Conservation (phyloP, 1,284 basidiomycete species). For the Meira nashicola region DNA sequence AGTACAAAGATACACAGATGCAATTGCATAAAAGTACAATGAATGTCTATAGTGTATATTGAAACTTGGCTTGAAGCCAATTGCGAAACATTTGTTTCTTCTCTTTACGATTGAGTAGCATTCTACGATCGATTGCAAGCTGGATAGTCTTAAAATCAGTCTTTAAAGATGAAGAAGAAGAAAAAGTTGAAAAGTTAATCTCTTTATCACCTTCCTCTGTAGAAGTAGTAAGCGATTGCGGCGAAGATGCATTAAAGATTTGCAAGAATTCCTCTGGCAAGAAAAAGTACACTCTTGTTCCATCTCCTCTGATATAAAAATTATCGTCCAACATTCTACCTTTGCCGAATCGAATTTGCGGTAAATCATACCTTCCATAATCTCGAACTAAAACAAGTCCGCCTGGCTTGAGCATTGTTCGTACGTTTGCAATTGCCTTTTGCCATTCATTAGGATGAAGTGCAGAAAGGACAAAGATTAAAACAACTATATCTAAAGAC, state of each 20-base stretch:
- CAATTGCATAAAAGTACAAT: too few species aligned
- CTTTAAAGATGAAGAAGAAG: neutral
- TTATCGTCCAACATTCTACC: slow-evolving; percentile 82
- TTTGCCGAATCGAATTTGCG: slow-evolving; percentile 86
- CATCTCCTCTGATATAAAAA: slow-evolving; percentile 72
- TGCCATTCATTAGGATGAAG: slow-evolving; percentile 90
- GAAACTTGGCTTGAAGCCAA: slow-evolving; percentile 49
- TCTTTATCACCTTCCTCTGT: slow-evolving; percentile 1
- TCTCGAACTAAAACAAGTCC: slow-evolving; percentile 83
- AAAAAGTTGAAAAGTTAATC: neutral
- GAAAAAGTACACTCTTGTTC: slow-evolving; percentile 64
- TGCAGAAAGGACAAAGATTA: slow-evolving; percentile 92
- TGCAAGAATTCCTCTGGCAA: slow-evolving; percentile 35
- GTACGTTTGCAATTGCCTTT: slow-evolving; percentile 76
- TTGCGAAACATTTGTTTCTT: slow-evolving; percentile 48
- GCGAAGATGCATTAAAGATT: slow-evolving; percentile 39
- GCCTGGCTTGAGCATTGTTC: slow-evolving; percentile 73
- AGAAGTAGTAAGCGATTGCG: neutral
- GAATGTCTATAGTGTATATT: neutral
- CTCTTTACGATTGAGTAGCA: slow-evolving; percentile 50
- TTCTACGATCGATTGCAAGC: slow-evolving; percentile 46
- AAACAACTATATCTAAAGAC: slow-evolving; percentile 78
- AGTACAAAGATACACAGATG: too few species aligned
- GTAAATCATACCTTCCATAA: slow-evolving; percentile 83
- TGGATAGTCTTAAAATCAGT: slow-evolving; percentile 39